Evolutionary conservation across 768 basidiomycete species (phyloP).

Genomic region (Panellus pusillus): DNA sequence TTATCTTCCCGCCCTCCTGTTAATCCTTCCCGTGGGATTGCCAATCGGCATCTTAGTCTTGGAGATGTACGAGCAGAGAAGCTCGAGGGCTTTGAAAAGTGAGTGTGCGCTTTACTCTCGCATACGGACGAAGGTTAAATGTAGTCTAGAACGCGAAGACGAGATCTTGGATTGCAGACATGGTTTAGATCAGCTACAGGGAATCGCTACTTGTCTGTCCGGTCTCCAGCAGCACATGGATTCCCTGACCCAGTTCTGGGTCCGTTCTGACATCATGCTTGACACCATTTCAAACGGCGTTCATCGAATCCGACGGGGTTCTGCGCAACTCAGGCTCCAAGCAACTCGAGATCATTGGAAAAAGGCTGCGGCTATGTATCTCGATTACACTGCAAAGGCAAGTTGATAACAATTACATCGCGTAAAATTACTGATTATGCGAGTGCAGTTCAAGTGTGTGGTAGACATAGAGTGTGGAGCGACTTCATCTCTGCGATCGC

Average conservation of each 20-base stretch:
- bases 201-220: not conserved
- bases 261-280: slow-evolving; percentile 15
- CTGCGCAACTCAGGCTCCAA: slow-evolving; percentile 8
- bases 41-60: slow-evolving; percentile 18
- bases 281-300: slow-evolving; percentile 10
- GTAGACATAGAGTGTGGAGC: not conserved
- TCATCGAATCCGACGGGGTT: not conserved
- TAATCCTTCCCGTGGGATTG: slow-evolving; percentile 21
- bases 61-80: slow-evolving; percentile 17
- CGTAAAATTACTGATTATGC: not conserved
- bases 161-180: slow-evolving; percentile 3
- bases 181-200: not conserved
- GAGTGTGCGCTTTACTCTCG: not conserved
- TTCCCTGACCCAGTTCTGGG: slow-evolving; percentile 2
- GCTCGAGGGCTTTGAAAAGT: slow-evolving; percentile 15
- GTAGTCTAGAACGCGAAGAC: slow-evolving; percentile 14
- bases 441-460: slow-evolving; percentile 8
- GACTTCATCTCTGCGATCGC: slow-evolving; percentile 5
- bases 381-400: slow-evolving; percentile 7
- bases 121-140: not conserved
- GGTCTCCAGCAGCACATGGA: not conserved
- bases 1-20: slow-evolving; percentile 20
- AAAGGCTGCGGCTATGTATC: not conserved
- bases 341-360: slow-evolving; percentile 1
- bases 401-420: not conserved